Evolutionary conservation across 2,329 filamentous ascomycete species (phyloP), one percentile per base, ranked within the genome.

Genomic region (Hypoxylon sp.): DNA sequence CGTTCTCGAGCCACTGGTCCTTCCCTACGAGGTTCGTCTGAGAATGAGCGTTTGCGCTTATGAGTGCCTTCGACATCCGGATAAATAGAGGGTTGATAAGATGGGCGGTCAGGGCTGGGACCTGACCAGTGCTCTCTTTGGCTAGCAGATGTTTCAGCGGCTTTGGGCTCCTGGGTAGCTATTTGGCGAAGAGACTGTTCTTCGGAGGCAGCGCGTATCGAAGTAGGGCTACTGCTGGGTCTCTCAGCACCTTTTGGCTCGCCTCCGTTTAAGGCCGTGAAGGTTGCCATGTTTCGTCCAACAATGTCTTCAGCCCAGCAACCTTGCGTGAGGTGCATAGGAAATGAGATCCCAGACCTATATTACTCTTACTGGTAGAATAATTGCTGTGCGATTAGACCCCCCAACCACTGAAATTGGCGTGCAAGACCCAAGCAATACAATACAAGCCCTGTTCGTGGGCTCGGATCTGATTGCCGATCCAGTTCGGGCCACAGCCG

Each of bases 31-130:
- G 75, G 76, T 59, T 89, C 89, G 36, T 81, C 77, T 4, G 90
- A 92, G 46, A 83, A 80, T 5, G 91, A 93, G 64, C 91, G 86
- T 78, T 93, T 95, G 72, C 88, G 87, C 78, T 90, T 91, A 71
- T 87, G 84, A 16, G 84, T 79, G 14, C 72, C 75, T 33, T 89
- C 85, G n/a, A 75, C 73, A 30, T 84, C 81, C 4, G 81, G 69
- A 70, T 83, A 82, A 36, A 68, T 69, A 45, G 79, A 70, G 1
- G 81, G 73, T 52, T 79, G 78, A 65, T 81, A 80, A 14, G 79
- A 72, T 33, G 79, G 73, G 55, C 81, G 77, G 3, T 86, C 84
- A 40, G 76, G 71, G 46, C 74, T 78, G 18, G 80, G 75, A 3
- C 72, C 75, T 28, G 80, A 74, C 79, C 83, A 82, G 53, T 78